Base-by-base conservation (phyloP, 2,329 filamentous ascomycete genomes). In the Lecanicillium sp. region DNA sequence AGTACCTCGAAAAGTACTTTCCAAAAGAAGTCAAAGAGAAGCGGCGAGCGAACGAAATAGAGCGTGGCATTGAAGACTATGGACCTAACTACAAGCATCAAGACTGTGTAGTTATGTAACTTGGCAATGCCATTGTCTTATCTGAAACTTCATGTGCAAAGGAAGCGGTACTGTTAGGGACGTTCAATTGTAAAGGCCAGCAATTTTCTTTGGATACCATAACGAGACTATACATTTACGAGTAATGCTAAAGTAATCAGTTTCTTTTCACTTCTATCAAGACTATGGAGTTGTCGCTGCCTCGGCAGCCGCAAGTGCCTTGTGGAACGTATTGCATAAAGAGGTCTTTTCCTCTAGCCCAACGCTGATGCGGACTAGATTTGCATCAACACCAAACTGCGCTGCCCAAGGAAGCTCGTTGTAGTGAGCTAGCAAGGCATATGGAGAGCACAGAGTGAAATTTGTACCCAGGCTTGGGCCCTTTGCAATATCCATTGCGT, bases 381-480 rank as follows among this genome's bases (percentile, higher is more conserved):
- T 76, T 2, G 78, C 76, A 39, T 92, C 83, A 3, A 95, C 85
- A 0, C 89, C 87, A 57, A 83, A 90, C 43, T 80, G 69, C 18
- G 74, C 78, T 31, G 85, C 86, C 92, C 92, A 98, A n/a, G 89
- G 81, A 30, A 96, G 60, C 66, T 98, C 92, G 33, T 75, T 70
- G 53, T 92, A 98, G 60, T 98, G 92, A 4, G 92, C 92, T 22
- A 98, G 63, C 25, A 98, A 67, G 16, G 92, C 87, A 58, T 95
- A 98, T 1, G 92, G 92, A 35, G 83, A 94, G 41, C 83, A 83
- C 28, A 98, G 68, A 0, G 92, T 96, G 57, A 98, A 98, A 60
- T 98, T 98, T 1, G 92, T 96, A 3, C 92, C 92, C 35, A 98
- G 67, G 60, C 88, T 95, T 0, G 92, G 92, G 0, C 92, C 92